These are phyloP conservation scores for Brassica hybrid DNA, from an alignment of 441 rosid genomes.

Conservation along the genomic window DNA sequence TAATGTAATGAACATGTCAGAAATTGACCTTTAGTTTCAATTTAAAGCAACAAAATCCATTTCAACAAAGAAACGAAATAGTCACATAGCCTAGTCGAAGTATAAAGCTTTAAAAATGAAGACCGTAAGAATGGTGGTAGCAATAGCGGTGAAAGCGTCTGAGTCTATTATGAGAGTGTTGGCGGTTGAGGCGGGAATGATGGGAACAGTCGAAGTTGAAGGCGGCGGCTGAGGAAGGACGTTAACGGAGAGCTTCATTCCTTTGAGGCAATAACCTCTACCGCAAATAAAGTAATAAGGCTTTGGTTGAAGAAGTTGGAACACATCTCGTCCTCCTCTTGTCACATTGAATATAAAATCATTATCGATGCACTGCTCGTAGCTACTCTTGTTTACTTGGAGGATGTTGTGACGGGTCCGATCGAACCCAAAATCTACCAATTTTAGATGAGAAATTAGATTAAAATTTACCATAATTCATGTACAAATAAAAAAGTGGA, in stretches of 20 bases:
- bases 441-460: background rate
- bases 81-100: background rate
- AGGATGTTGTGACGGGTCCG: constrained; percentile 49
- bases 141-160: constrained; percentile 1
- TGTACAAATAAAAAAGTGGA: background rate
- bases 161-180: constrained; percentile 31
- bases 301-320: constrained; percentile 49
- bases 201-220: constrained; percentile 5
- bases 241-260: constrained; percentile 54
- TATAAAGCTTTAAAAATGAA: constrained; percentile 3
- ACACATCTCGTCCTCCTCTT: constrained; percentile 63
- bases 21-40: no score
- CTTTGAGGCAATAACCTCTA: constrained; percentile 55
- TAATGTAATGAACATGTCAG: no score
- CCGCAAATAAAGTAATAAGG: constrained; percentile 60
- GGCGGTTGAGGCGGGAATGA: constrained; percentile 16
- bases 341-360: constrained; percentile 60
- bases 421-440: constrained; percentile 51
- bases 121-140: background rate
- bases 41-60: no score
- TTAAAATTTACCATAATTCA: background rate
- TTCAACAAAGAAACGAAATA: no score
- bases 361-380: constrained; percentile 49
- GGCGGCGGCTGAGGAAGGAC: constrained; percentile 41
- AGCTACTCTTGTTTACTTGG: constrained; percentile 64